Percentiles rank a stretch among this genome's conserved stretches.
Evolutionary conservation across 106 monocot species (phyloP).

Genomic region (Ottelia alismoides): DNA sequence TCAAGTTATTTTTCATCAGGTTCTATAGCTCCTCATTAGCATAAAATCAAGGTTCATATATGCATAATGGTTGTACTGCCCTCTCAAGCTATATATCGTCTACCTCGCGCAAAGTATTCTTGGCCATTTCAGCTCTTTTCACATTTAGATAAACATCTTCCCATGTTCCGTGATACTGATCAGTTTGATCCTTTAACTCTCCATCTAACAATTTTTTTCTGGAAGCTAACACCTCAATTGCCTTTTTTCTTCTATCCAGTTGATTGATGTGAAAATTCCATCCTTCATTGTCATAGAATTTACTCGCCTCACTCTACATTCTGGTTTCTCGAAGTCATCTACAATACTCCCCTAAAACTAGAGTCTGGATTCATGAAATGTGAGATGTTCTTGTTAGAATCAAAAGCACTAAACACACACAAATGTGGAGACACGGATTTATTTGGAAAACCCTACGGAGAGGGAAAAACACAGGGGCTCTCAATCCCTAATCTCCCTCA

Average conservation of each 20-base stretch:
- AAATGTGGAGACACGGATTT: no score
- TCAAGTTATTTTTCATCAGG: no score
- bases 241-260: conserved; percentile 71
- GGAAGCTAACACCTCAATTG: conserved; percentile 28
- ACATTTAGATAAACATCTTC: conserved; percentile 88
- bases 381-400: conserved; percentile 32
- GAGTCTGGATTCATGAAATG: conserved; percentile 11
- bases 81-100: conserved; percentile 92
- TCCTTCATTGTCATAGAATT: conserved; percentile 19
- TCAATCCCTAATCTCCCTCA: no score
- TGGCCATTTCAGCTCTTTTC: conserved; percentile 71
- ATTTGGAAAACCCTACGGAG: no score
- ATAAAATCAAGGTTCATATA: conserved; percentile 96
- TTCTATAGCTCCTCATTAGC: no score
- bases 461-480: no score
- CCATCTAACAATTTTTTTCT: conserved; percentile 67
- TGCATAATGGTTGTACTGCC: conserved; percentile 85
- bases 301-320: conserved; percentile 22
- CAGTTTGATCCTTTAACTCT: conserved; percentile 82
- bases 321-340: conserved; percentile 49
- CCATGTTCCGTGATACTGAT: conserved; percentile 81
- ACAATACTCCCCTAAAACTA: no score
- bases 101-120: conserved; percentile 77
- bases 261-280: conserved; percentile 44
- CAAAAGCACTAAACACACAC: no score